These are phyloP conservation scores for Primulina eburnea DNA, from an alignment of 257 asterid species.

Conservation along the genomic window DNA sequence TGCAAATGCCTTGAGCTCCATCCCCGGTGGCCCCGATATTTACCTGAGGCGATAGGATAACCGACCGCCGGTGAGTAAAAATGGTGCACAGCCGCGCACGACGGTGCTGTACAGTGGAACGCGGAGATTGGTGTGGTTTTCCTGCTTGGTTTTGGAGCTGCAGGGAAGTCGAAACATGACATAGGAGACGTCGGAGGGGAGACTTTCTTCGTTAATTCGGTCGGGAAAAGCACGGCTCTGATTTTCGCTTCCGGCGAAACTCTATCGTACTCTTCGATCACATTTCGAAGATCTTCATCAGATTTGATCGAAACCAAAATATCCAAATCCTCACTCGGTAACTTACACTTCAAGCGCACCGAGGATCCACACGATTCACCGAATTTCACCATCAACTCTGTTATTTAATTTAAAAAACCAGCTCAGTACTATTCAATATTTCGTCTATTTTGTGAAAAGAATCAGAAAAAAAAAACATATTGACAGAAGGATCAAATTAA, in stretches of 20 bases:
- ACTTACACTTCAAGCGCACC: slow-evolving; percentile 61
- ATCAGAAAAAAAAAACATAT: background rate
- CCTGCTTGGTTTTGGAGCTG: slow-evolving; percentile 23
- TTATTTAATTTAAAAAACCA: background rate
- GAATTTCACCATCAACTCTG: slow-evolving; percentile 75
- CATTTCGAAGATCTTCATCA: slow-evolving; percentile 60
- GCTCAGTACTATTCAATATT: background rate
- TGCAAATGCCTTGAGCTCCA: slow-evolving; percentile 25
- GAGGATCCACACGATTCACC: slow-evolving; percentile 69
- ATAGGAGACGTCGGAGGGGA: slow-evolving; percentile 68
- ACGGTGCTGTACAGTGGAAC: slow-evolving; percentile 23
- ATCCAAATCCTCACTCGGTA: slow-evolving; percentile 78
- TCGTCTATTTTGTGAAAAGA: too few relatives aligned
- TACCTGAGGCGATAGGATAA: slow-evolving; percentile 29
- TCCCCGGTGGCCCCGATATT: slow-evolving; percentile 24
- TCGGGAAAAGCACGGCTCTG: slow-evolving; percentile 62
- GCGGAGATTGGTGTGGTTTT: slow-evolving; percentile 23
- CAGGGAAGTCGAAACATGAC: slow-evolving; percentile 56
- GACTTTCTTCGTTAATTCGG: slow-evolving; percentile 39
- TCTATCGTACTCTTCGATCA: slow-evolving; percentile 69
- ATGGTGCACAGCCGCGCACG: slow-evolving; percentile 16
- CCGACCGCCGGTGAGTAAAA: slow-evolving; percentile 12
- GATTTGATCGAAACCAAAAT: slow-evolving; percentile 65
- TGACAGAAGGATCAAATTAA: background rate
- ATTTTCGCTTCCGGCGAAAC: slow-evolving; percentile 52